phyloP scores from a whole-genome alignment of 495 filamentous ascomycete genomes.

The Penicillium tannophilum region DNA sequence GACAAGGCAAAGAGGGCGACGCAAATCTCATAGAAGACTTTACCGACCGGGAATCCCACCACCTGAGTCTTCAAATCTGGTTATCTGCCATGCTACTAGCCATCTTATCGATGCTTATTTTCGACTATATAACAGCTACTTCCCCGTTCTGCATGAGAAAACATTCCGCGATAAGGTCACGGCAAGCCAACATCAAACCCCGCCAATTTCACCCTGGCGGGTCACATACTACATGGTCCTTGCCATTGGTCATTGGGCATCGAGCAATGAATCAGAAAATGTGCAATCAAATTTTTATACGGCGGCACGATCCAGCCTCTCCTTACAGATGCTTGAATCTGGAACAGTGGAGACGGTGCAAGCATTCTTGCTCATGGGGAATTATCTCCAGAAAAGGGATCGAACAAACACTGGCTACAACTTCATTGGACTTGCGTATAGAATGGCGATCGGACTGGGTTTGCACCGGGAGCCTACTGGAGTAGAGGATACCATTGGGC shows the following conservation, averaged over 20 bases:
- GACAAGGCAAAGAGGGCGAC: constrained; percentile 2
- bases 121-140: constrained; percentile 21
- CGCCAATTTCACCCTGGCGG: constrained; percentile 21
- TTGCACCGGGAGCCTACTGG: constrained; percentile 40
- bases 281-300: constrained; percentile 21
- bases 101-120: constrained; percentile 31
- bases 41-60: background rate
- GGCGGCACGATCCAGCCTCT: constrained; percentile 28
- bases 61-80: constrained; percentile 11
- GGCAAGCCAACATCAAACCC: constrained; percentile 15
- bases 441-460: constrained; percentile 49
- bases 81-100: background rate
- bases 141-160: constrained; percentile 27
- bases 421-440: constrained; percentile 39
- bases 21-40: background rate
- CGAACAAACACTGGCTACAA: constrained; percentile 30
- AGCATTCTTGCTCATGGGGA: constrained; percentile 29
- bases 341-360: constrained; percentile 27
- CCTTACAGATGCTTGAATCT: constrained; percentile 31
- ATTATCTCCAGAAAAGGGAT: constrained; percentile 29
- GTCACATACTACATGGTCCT: constrained; percentile 26
- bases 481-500: constrained; percentile 12
- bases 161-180: constrained; percentile 23
- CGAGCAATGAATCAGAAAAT: constrained; percentile 12
- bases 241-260: constrained; percentile 28